A percentile compares a stretch with the other conserved stretches of the same genome.
phyloP scores from a whole-genome alignment of 305 asterid species.

The Fraxinus sp. region DNA sequence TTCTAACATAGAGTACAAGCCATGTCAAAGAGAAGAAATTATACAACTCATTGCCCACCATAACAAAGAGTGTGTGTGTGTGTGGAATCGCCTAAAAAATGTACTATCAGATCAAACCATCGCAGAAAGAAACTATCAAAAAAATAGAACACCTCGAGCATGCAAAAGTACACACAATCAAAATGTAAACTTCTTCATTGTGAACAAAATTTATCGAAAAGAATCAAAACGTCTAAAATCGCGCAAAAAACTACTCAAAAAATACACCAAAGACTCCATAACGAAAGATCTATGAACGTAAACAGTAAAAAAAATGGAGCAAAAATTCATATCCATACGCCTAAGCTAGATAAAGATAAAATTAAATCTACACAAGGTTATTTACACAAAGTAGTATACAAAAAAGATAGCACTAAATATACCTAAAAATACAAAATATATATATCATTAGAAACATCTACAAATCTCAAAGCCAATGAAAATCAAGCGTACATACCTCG shows the following conservation, averaged over 20 bases:
- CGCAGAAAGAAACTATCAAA: not conserved
- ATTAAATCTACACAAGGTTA: not conserved
- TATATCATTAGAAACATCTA: not conserved
- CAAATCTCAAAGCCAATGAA: not conserved
- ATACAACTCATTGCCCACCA: not conserved
- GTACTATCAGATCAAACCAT: not conserved
- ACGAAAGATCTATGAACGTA: not conserved
- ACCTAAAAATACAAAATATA: not conserved
- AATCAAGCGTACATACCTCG: slow-evolving; percentile 27
- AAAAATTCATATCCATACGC: not conserved
- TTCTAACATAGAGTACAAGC: not conserved
- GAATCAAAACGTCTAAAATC: not conserved
- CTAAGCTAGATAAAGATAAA: not conserved
- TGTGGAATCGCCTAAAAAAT: slow-evolving; percentile 1
- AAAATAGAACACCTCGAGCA: not conserved
- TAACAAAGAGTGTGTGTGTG: not conserved
- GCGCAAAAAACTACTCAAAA: not conserved
- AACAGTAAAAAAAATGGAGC: not conserved
- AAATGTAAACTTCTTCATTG: not conserved
- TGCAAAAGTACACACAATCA: not conserved
- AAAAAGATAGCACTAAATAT: not conserved
- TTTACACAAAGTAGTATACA: not conserved
- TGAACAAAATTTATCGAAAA: not conserved
- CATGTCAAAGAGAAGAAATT: not conserved
- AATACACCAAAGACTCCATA: not conserved